These are phyloP conservation scores for Onygenales sp. DNA, from an alignment of 2,329 filamentous ascomycete genomes.

Conservation along the genomic window DNA sequence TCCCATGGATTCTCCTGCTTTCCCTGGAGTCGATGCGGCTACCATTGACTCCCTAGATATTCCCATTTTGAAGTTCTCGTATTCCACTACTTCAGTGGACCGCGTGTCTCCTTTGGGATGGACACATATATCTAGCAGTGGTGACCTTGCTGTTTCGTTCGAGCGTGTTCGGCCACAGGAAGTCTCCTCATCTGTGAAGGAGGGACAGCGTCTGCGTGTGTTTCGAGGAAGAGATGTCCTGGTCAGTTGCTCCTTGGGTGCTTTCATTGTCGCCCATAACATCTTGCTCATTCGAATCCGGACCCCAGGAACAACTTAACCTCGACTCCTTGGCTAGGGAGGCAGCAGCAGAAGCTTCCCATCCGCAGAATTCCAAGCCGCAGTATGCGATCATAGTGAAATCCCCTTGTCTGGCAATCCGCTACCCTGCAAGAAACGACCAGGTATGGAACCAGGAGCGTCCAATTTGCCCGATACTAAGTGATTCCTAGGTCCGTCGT, in stretches of 20 bases:
- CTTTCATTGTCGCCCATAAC: not conserved
- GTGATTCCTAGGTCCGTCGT: slow-evolving; percentile 29
- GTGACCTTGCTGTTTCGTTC: slow-evolving; percentile 26
- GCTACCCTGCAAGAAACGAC: slow-evolving; percentile 27
- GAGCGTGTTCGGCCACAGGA: slow-evolving; percentile 17
- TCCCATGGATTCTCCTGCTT: not conserved
- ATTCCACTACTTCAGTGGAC: slow-evolving; percentile 29
- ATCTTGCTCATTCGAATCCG: not conserved
- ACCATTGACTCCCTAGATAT: slow-evolving; percentile 4
- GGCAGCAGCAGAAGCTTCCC: slow-evolving; percentile 10
- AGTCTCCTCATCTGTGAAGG: slow-evolving; percentile 7
- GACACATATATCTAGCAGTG: slow-evolving; percentile 33
- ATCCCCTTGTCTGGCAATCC: slow-evolving; percentile 36
- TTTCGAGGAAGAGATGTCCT: slow-evolving; percentile 24
- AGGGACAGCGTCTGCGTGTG: slow-evolving; percentile 25
- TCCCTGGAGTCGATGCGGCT: not conserved
- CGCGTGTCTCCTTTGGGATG: slow-evolving; percentile 32
- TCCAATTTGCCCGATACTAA: slow-evolving; percentile 5
- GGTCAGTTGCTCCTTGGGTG: slow-evolving; percentile 15
- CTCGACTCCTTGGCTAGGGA: slow-evolving; percentile 24
- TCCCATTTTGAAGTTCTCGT: slow-evolving; percentile 34
- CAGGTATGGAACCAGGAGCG: slow-evolving; percentile 16
- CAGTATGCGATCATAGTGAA: slow-evolving; percentile 34
- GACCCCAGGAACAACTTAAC: slow-evolving; percentile 32
- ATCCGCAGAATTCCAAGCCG: slow-evolving; percentile 18